Base-by-base conservation (phyloP, 2,329 filamentous ascomycete genomes). In the Didymella glomerata region DNA sequence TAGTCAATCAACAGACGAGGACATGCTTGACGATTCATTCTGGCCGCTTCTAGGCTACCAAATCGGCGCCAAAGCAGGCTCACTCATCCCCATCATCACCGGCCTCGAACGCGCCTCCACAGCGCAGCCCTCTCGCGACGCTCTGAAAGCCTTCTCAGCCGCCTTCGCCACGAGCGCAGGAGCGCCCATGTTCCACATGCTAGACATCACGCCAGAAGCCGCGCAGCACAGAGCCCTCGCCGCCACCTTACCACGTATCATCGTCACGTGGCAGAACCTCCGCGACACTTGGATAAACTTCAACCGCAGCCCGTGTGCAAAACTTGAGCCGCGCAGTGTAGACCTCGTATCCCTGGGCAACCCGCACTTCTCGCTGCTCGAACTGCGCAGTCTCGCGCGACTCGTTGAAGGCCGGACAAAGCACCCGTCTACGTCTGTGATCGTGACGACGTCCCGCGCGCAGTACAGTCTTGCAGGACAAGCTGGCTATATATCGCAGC, bases 121-220 rank as follows among this genome's bases (percentile, higher is more conserved):
- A 22, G 32, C 25, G 11, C 48, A 49, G 10, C 30, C 48, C 8
- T 47, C 62, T 0, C 70, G 60, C 0, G 70, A 75, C 4, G 74
- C 79, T 36, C 49, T 81, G 3, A 82, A 81, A 63, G 78, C 78
- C 0, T 81, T 82, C 44, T 75, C 80, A 0, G 80, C 80, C 0
- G 80, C 79, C 0, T 82, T 82, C 59, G 80, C 79, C 0, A 82
- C 80, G 0, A 74, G 70, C 1, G 74, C 79, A 0, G 76, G 72
- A 11, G 78, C 80, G 0, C 73, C 80, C 0, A 81, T 82, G 79
- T 82, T 81, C 50, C 80, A 82, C 42, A 77, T 82, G 2, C 57
- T 60, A 0, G 78, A 76, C 0, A 55, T 81, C 2, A 82, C 80
- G 0, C 76, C 78, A 0, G 80, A 81, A 60, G 75, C 77, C 27